Evolutionary conservation across 192 early-diverging fungal species (phyloP).

Genomic region (Coemansia sp.): DNA sequence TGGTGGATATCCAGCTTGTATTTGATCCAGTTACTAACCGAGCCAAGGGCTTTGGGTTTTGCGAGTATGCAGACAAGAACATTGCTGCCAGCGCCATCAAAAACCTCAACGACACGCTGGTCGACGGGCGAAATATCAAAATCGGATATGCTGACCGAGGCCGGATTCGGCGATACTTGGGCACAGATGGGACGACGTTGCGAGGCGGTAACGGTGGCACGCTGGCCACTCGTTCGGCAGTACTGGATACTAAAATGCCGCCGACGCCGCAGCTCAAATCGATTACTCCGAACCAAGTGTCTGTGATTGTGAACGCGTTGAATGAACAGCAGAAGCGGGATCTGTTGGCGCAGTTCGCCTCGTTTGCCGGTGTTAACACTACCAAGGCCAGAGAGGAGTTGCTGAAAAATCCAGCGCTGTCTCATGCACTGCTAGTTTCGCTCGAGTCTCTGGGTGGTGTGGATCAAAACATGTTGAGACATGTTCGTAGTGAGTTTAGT

Average conservation of each 20-base stretch:
- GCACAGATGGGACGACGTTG: conserved; percentile 27
- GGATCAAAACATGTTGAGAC: conserved; percentile 10
- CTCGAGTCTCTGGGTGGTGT: conserved; percentile 24
- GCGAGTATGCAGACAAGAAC: conserved; percentile 84
- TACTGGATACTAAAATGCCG: conserved; percentile 6
- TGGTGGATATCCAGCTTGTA: conserved; percentile 77
- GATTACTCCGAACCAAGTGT: conserved; percentile 11
- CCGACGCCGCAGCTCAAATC: conserved; percentile 3
- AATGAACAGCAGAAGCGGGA: conserved; percentile 12
- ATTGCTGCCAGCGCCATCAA: conserved; percentile 94
- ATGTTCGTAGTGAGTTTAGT: neutral
- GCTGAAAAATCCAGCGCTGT: conserved; percentile 33
- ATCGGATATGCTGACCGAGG: conserved; percentile 87
- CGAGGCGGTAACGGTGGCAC: conserved; percentile 20
- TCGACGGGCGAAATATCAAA: conserved; percentile 83
- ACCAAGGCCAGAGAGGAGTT: conserved; percentile 34
- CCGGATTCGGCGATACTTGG: conserved; percentile 27
- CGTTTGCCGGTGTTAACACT: conserved; percentile 28
- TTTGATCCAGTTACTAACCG: conserved; percentile 83
- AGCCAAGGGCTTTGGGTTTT: conserved; percentile 93
- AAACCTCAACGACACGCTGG: conserved; percentile 87
- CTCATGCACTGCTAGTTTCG: conserved; percentile 19
- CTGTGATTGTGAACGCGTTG: conserved; percentile 12
- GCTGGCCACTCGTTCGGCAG: conserved; percentile 4
- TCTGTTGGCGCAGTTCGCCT: conserved; percentile 32